These are phyloP conservation scores for Mycena amicta DNA, from an alignment of 768 basidiomycete genomes.

Conservation along the genomic window DNA sequence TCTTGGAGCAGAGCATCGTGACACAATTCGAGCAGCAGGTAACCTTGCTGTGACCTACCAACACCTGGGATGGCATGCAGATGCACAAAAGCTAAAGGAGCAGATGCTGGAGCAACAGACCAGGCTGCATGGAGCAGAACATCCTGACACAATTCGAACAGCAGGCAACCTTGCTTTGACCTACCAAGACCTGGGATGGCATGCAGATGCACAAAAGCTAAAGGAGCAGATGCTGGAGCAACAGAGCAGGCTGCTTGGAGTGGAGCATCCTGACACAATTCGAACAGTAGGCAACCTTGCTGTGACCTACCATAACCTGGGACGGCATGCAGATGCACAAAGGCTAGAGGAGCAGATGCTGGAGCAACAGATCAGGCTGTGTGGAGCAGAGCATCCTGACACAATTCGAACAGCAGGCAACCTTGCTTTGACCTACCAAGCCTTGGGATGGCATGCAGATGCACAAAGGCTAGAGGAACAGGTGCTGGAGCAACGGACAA, in stretches of 20 bases:
- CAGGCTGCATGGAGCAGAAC: not conserved
- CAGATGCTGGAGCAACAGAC: not conserved
- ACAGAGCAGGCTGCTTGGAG: not conserved
- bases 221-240: slow-evolving; percentile 1
- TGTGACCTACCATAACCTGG: not conserved
- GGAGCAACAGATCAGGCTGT: too few species aligned
- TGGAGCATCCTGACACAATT: slow-evolving; percentile 6
- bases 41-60: slow-evolving; percentile 3
- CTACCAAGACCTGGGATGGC: not conserved
- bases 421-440: too few species aligned
- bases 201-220: slow-evolving; percentile 3
- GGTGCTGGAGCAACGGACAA: too few species aligned
- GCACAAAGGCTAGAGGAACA: too few species aligned
- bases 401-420: too few species aligned
- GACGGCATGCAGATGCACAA: too few species aligned
- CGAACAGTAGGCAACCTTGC: not conserved
- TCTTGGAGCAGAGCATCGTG: slow-evolving; percentile 3
- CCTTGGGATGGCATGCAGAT: too few species aligned
- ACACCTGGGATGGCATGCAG: not conserved
- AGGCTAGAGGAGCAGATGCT: too few species aligned
- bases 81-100: slow-evolving; percentile 2
- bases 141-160: not conserved
- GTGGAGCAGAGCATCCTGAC: too few species aligned
- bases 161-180: not conserved
- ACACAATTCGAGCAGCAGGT: not conserved